These are phyloP conservation scores for Polytrichum commune DNA, from an alignment of 225 moss, liverwort and hornwort genomes.

Conservation along the genomic window DNA sequence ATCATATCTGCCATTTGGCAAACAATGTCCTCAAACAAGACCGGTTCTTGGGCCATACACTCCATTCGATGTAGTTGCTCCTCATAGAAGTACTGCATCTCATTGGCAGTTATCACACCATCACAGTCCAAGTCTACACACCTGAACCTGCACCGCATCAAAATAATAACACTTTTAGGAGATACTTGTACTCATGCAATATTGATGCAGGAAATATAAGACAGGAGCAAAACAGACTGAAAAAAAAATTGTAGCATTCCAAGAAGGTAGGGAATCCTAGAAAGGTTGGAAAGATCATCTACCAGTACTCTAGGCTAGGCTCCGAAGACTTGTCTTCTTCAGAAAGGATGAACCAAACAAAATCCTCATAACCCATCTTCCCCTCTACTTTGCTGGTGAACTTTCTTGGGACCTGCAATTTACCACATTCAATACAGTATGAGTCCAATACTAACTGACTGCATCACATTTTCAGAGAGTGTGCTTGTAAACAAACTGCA, in stretches of 20 bases:
- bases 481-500: not conserved
- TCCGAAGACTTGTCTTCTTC: slow-evolving; percentile 99
- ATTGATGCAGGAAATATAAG: not conserved
- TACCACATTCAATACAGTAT: not conserved
- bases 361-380: slow-evolving; percentile 99
- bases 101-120: slow-evolving; percentile 95
- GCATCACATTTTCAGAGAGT: not conserved
- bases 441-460: not conserved
- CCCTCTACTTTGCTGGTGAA: slow-evolving; percentile 90
- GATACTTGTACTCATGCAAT: not conserved
- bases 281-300: slow-evolving; percentile 11
- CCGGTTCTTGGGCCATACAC: slow-evolving; percentile 99
- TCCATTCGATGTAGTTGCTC: slow-evolving; percentile 99
- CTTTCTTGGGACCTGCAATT: slow-evolving; percentile 92
- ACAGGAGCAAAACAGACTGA: not conserved
- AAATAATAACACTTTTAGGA: not conserved
- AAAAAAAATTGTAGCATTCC: too few species aligned
- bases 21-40: slow-evolving; percentile 96
- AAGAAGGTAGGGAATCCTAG: too few species aligned
- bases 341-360: slow-evolving; percentile 98
- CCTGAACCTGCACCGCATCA: slow-evolving; percentile 70
- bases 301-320: slow-evolving; percentile 99
- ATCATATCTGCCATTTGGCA: slow-evolving; percentile 99
- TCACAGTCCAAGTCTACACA: slow-evolving; percentile 98
- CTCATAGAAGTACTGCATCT: slow-evolving; percentile 99